A percentile compares a stretch with the other conserved stretches of the same genome.
Conservation (phyloP, 129 eudicot genomes). For the Gnaphalium uliginosum region DNA sequence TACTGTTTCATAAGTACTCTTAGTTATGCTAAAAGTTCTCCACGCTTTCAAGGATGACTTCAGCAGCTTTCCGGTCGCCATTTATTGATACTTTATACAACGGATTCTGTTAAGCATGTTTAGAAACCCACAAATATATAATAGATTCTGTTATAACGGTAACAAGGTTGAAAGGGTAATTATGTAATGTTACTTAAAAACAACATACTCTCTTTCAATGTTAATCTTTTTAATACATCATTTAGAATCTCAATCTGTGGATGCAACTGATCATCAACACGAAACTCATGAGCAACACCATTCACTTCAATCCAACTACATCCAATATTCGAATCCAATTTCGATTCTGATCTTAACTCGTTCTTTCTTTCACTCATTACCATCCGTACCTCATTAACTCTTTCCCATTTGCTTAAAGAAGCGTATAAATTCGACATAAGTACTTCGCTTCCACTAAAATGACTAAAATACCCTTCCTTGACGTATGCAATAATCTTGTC, state of each 20-base stretch:
- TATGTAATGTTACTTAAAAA: slow-evolving; percentile 11
- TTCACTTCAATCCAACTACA: slow-evolving; percentile 89
- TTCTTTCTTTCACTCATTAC: slow-evolving; percentile 44
- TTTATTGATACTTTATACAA: too few relatives aligned
- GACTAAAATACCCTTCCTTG: slow-evolving; percentile 35
- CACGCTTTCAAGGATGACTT: too few relatives aligned
- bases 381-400: slow-evolving; percentile 47
- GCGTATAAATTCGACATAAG: slow-evolving; percentile 77
- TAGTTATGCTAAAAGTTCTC: too few relatives aligned
- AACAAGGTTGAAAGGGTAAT: not conserved
- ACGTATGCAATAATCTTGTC: slow-evolving; percentile 50
- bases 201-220: slow-evolving; percentile 26
- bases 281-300: slow-evolving; percentile 72
- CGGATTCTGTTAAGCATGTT: not conserved
- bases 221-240: slow-evolving; percentile 44
- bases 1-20: too few relatives aligned
- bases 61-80: too few relatives aligned
- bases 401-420: slow-evolving; percentile 75
- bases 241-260: slow-evolving; percentile 47
- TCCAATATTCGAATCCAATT: slow-evolving; percentile 42
- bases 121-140: not conserved
- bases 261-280: slow-evolving; percentile 75
- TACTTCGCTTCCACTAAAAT: slow-evolving; percentile 44
- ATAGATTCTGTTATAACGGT: not conserved
- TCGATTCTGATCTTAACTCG: slow-evolving; percentile 17